Percentiles rank a stretch among this genome's conserved stretches.
Evolutionary conservation across 441 rosid species (phyloP).

Genomic region (Hypseocharis bilobata): DNA sequence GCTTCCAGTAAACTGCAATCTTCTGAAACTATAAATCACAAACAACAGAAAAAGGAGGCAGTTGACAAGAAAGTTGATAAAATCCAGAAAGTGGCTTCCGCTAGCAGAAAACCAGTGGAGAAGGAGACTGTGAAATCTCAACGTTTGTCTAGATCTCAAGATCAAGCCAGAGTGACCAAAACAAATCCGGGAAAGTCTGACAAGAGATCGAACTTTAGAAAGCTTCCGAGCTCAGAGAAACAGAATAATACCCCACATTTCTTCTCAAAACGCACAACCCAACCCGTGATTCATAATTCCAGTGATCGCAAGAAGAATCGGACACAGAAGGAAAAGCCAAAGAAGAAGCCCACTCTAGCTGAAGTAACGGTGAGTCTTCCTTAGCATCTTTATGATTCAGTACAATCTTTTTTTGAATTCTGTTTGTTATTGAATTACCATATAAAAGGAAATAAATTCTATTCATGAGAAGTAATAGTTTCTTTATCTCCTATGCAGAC

Average conservation of each 20-base stretch:
- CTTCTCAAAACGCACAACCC: constrained; percentile 15
- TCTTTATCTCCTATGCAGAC: constrained; percentile 33
- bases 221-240: constrained; percentile 21
- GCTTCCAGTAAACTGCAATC: constrained; percentile 29
- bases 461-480: background rate
- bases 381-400: background rate
- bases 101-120: constrained; percentile 27
- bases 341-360: constrained; percentile 15
- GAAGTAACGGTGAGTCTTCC: constrained; percentile 29
- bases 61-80: constrained; percentile 27
- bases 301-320: constrained; percentile 20
- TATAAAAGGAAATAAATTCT: background rate
- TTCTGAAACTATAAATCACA: constrained; percentile 20
- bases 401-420: background rate
- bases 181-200: constrained; percentile 30
- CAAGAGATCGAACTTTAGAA: constrained; percentile 24
- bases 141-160: constrained; percentile 30
- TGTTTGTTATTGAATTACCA: background rate
- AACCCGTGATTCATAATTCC: constrained; percentile 5
- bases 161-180: constrained; percentile 24
- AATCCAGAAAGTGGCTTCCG: constrained; percentile 25
- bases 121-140: constrained; percentile 32
- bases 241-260: constrained; percentile 18
- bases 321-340: constrained; percentile 25
- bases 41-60: constrained; percentile 24